Base-by-base conservation (phyloP, 2,329 filamentous ascomycete species). In the Colletotrichum echinochloae region DNA sequence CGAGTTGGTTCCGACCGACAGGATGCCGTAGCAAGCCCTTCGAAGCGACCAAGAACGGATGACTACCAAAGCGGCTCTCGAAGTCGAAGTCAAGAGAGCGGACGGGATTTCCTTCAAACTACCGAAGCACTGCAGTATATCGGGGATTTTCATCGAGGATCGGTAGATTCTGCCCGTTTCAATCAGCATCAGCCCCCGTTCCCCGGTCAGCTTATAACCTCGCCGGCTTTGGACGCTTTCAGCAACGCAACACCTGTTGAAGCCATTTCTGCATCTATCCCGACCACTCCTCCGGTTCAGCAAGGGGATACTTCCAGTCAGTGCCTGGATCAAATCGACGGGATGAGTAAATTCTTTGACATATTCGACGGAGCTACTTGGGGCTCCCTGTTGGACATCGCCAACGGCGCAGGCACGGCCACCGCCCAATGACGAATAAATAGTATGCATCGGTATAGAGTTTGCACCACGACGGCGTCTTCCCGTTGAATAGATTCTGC, bases 351-450 rank as follows among this genome's bases (percentile, higher is more conserved):
- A 20, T 26, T 71, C 11, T 63, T 73, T 12, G 68, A 73, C 12
- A 60, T 73, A 4, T 73, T 73, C 37, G 71, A 71, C 28, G 68
- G 63, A 35, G 71, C 63, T 5, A 71, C 64, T 6, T 71, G 64
- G 64, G 68, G 68, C 12, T 73, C 60, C 2, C 49, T 71, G 2
- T 28, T 71, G 0, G 65, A 68, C 12, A 48, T 73, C 7, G 51
- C 71, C 23, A 63, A 73, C 30, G 49, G 62, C 41, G 51, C 64
- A 12, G 41, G 59, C 2, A 28, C 7, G n/a, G 41, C 20, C 8
- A 30, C 16, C 18, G 1, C 46, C 12, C 26, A 33, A 7, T n/a
- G 2, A 59, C 20, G 26, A 51, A 3, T 18, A 14, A 30, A 3
- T 9, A 11, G 14, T 28, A 37, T 28, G 26, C n/a, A 8, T 18